Base-by-base conservation (phyloP, 139 green algal genomes). In the Tetradesmus obliquus region DNA sequence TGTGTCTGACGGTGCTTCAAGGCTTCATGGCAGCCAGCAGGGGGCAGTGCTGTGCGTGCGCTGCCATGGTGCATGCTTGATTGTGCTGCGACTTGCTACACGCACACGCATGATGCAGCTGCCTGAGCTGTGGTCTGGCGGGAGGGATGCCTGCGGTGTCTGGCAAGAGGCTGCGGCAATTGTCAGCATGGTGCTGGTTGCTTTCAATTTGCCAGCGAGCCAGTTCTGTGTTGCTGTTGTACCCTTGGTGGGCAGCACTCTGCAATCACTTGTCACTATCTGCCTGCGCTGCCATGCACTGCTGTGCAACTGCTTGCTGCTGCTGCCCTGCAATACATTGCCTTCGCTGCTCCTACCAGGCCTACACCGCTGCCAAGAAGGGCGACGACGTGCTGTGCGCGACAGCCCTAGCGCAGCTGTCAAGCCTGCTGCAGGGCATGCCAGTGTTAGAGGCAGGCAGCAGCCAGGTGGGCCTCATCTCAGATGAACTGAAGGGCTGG, bases 381-480 rank as follows among this genome's bases (percentile, higher is more conserved):
- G 86, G 79, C 5, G 86, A 88, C 5, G 57, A 79, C 17, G 88
- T 86, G 13, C 5, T 9, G 3, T 20, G 20, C 17, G 82, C 90
- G 45, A 79, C 85, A 3, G 86, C 81, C 1, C 89, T 95, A 3
- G 81, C 91, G 6, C 86, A 92, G 51, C 84, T 95, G n/a, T 82
- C 91, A 0, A 76, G 17, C 8, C 83, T 95, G 86, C 86, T 95
- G 82, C 24, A 91, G 22, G 57, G 83, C 51, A 53, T 95, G 86
- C 93, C 93, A 0, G 84, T 93, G 72, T 58, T 94, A 55, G 51
- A 91, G 54, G 51, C 55, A 0, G 79, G 57, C 5, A 82, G 84
- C 72, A 83, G 51, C 55, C 71, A 95, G 82, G 91, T 95, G 58
- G n/a, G 69, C 4, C 74, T 93, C 9, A 93, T 93, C 53, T 82